These are phyloP conservation scores for Skeletonema costatum DNA, from an alignment of 108 stramenopile species.

Conservation along the genomic window DNA sequence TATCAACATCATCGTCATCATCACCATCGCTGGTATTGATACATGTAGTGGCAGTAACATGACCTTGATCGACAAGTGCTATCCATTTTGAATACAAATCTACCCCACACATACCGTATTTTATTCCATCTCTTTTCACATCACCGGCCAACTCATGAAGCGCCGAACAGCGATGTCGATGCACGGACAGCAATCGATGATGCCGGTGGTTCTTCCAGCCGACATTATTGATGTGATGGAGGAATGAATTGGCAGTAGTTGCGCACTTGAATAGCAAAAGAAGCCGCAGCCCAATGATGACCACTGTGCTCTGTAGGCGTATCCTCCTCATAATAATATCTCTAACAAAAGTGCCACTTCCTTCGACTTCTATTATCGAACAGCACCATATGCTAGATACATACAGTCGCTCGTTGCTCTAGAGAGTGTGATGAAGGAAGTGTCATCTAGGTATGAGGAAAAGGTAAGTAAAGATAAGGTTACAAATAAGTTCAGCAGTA, in stretches of 20 bases:
- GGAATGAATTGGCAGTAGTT: neutral
- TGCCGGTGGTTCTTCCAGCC: neutral
- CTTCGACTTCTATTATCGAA: too few species aligned
- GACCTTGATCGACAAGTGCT: constrained; percentile 31
- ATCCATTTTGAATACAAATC: constrained; percentile 46
- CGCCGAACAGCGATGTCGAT: neutral
- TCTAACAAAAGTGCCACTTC: too few species aligned
- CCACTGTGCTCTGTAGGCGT: neutral
- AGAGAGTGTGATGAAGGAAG: too few species aligned
- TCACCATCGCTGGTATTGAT: neutral
- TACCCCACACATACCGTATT: constrained; percentile 5
- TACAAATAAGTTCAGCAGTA: too few species aligned
- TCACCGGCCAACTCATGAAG: too few species aligned
- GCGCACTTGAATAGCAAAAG: neutral
- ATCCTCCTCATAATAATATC: too few species aligned
- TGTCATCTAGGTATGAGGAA: too few species aligned
- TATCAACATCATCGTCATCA: neutral
- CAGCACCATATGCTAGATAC: too few species aligned
- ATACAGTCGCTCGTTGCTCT: too few species aligned
- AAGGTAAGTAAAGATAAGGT: too few species aligned
- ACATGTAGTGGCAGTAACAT: constrained; percentile 31
- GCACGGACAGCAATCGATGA: neutral
- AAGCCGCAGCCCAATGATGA: neutral
- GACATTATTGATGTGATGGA: neutral
- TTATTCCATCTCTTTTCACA: neutral